A percentile compares a stretch with the other conserved stretches of the same genome.
phyloP scores from a whole-genome alignment of 2,329 filamentous ascomycete genomes.

The Thielaviopsis populi region DNA sequence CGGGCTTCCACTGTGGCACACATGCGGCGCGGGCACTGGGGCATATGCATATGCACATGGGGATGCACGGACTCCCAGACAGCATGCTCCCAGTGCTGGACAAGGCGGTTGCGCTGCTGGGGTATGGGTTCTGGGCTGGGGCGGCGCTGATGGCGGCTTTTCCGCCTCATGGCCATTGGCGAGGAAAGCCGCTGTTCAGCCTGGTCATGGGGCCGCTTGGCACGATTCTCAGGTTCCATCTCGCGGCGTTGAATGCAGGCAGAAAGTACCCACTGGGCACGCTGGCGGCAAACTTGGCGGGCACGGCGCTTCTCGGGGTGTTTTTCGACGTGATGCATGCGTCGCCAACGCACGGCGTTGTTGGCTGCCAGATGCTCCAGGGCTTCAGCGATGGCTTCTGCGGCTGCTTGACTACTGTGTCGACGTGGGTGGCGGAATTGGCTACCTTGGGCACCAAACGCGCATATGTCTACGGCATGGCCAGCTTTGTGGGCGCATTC shows the following conservation, averaged over 20 bases:
- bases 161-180: constrained; percentile 55
- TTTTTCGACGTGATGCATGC: constrained; percentile 65
- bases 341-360: constrained; percentile 34
- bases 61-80: constrained; percentile 7
- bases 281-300: constrained; percentile 65
- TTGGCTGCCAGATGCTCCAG: constrained; percentile 54
- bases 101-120: constrained; percentile 46
- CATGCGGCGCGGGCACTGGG: constrained; percentile 60
- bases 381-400: constrained; percentile 55
- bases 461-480: constrained; percentile 51
- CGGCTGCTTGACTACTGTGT: constrained; percentile 50
- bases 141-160: constrained; percentile 57
- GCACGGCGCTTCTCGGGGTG: constrained; percentile 60
- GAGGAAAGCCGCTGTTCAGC: constrained; percentile 58
- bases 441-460: constrained; percentile 36
- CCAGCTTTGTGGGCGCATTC: constrained; percentile 45
- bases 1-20: constrained; percentile 54
- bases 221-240: constrained; percentile 60
- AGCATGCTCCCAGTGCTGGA: constrained; percentile 39
- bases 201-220: constrained; percentile 72
- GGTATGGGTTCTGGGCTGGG: constrained; percentile 61
- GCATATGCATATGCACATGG: not conserved
- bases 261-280: constrained; percentile 71
- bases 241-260: constrained; percentile 55
- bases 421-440: constrained; percentile 51